Conservation (phyloP, 2,329 filamentous ascomycete genomes). For the Fusarium incarnatum region DNA sequence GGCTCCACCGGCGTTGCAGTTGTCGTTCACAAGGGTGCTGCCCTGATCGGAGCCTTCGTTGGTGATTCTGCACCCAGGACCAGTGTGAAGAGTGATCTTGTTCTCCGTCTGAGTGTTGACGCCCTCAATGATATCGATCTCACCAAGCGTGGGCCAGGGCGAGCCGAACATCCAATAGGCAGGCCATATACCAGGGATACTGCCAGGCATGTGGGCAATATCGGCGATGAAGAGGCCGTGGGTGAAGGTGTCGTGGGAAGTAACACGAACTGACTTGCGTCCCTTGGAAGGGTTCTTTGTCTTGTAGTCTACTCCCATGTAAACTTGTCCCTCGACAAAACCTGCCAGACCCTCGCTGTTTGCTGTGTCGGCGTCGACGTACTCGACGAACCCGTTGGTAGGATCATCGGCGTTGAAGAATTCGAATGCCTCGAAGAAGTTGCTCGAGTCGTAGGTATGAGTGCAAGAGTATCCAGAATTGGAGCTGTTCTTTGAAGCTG, state of each 20-base stretch:
- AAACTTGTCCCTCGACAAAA: conserved; percentile 66
- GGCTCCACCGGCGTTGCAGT: conserved; percentile 68
- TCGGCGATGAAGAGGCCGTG: conserved; percentile 79
- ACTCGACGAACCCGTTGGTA: conserved; percentile 80
- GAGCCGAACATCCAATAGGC: conserved; percentile 77
- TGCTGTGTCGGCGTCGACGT: conserved; percentile 70
- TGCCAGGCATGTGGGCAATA: conserved; percentile 80
- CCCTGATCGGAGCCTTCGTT: conserved; percentile 61
- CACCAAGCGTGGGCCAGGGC: conserved; percentile 76
- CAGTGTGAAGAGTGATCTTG: conserved; percentile 76
- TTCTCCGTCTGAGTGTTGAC: conserved; percentile 72
- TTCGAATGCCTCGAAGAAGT: conserved; percentile 67
- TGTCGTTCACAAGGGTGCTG: conserved; percentile 57
- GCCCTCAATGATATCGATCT: conserved; percentile 86
- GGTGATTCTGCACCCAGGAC: conserved; percentile 67
- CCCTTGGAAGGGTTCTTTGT: conserved; percentile 68
- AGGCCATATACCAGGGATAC: conserved; percentile 79
- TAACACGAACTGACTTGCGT: conserved; percentile 76
- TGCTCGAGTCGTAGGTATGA: conserved; percentile 61
- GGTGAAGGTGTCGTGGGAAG: conserved; percentile 73
- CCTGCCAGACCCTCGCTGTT: conserved; percentile 68
- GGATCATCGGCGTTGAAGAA: conserved; percentile 73
- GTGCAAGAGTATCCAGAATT: conserved; percentile 57
- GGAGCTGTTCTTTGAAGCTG: conserved; percentile 39
- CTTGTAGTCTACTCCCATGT: conserved; percentile 75